Evolutionary conservation across 2,329 filamentous ascomycete genomes (phyloP), one percentile per base, ranked within the genome.

Genomic region (Raffaelea ambrosiae): DNA sequence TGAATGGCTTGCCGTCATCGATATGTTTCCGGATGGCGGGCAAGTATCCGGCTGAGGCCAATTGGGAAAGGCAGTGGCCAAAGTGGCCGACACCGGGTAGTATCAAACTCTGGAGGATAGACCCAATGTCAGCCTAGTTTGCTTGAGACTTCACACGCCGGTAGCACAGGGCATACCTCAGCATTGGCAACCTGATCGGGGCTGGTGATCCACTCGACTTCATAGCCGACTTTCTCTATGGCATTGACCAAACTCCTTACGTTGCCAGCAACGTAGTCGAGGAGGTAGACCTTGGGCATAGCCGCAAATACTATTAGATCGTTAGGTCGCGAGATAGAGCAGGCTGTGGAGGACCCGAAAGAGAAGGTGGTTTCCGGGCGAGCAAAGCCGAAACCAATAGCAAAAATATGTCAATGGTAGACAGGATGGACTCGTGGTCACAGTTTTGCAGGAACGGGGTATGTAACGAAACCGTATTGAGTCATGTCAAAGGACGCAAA

Each of bases 21-120:
- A 98, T 90, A 69, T 97, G 89, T 55, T 81, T 74, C 56, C 75
- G 80, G 54, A 98, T 84, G 10, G 89, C 86, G 51, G 88, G 85
- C 47, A 91, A 72, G 67, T 90, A 98, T 54, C 86, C 88, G 35
- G 88, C 88, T 39, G 81, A 76, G 16, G 83, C 74, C 56, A 98
- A 82, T 62, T 95, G 89, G 23, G 81, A 81, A 54, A 97, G 74
- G 66, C 93, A 98, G 73, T 98, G 89, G 52, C 93, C 93, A 60
- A 97, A 98, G 73, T 98, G 91, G 58, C 93, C 93, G 53, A 98
- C 93, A 51, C 93, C 93, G 5, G 93, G 93, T 22, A 98, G 79
- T 55, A 98, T 96, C 59, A 98, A 80, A 77, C 84, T 94, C 84
- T 95, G 64, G 4, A 33, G 11, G n/a, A n/a, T n/a, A n/a, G n/a